Conservation (phyloP, 768 basidiomycete genomes). For the Auriculariales sp. region DNA sequence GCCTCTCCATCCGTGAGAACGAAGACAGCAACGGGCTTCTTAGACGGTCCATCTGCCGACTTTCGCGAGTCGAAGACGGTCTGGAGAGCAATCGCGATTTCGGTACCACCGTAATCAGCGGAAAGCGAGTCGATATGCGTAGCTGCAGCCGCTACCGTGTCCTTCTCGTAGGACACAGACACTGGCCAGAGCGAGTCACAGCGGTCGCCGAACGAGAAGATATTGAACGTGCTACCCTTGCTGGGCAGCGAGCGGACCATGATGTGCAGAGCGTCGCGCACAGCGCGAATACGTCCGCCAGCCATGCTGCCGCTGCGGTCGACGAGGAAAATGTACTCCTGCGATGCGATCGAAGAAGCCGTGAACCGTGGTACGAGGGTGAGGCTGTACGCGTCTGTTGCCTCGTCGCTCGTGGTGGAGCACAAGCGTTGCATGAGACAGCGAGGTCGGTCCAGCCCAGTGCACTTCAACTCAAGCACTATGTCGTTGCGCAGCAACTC, state of each 20-base stretch:
- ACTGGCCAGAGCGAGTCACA: slow-evolving; percentile 20
- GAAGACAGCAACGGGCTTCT: slow-evolving; percentile 31
- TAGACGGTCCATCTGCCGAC: slow-evolving; percentile 12
- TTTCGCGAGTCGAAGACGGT: slow-evolving; percentile 21
- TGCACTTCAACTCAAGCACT: slow-evolving; percentile 32
- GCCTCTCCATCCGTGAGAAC: slow-evolving; percentile 44
- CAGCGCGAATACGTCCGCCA: background rate
- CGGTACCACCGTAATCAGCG: slow-evolving; percentile 36
- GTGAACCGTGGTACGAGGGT: slow-evolving; percentile 37
- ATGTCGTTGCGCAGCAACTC: slow-evolving; percentile 35
- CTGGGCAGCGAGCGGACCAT: slow-evolving; percentile 26
- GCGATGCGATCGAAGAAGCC: slow-evolving; percentile 24
- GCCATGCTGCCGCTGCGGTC: slow-evolving; percentile 49
- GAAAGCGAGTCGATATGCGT: slow-evolving; percentile 23
- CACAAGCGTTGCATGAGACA: slow-evolving; percentile 32
- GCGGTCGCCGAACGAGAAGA: slow-evolving; percentile 33
- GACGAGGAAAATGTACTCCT: slow-evolving; percentile 48
- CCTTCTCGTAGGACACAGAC: slow-evolving; percentile 12
- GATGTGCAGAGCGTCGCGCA: slow-evolving; percentile 22
- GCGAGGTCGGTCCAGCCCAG: slow-evolving; percentile 36
- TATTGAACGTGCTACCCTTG: slow-evolving; percentile 33
- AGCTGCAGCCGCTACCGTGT: slow-evolving; percentile 10
- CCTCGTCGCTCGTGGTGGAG: background rate
- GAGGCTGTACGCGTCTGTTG: slow-evolving; percentile 23
- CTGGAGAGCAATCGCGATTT: slow-evolving; percentile 28